Evolutionary conservation across 768 basidiomycete genomes (phyloP), one percentile per base, ranked within the genome.

Genomic region (Xerocomus spinulosus): DNA sequence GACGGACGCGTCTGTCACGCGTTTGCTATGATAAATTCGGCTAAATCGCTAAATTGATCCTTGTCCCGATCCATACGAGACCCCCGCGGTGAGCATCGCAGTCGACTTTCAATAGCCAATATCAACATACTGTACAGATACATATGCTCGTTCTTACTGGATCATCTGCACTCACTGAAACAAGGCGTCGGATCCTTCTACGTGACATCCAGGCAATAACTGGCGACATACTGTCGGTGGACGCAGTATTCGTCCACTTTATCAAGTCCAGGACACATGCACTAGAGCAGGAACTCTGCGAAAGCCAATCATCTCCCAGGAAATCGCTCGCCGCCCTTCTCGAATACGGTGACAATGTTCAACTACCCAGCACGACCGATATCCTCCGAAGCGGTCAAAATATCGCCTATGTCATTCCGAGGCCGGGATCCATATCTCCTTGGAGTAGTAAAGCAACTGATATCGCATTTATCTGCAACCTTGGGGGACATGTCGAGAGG

Each of bases 381-480:
- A 60, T 66, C 23, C 58, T 72, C 42, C 59, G 61, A 15, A 61
- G 62, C 9, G 54, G 52, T 35, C 49, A 56, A 23, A 78, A 80
- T 41, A 70, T 83, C 10, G 69, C 82, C 34, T 95, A 82, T 63
- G 82, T 96, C 33, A 70, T 87, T 6, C 94, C 94, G 10, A 73
- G 94, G 49, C 76, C 82, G 8, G 94, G 95, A 4, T 93, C 94
- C 4, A 86, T 98, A 59, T 97, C 95, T 4, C 94, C 96, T 2
- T 99, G 96, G 96, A 97, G 95, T 5, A 95, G 90, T 68, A 99
- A 99, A 70, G 95, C 96, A 2, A 97, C 95, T 0, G 94, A 99
- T 64, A 98, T 99, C 46, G 80, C 94, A 18, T 71, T 70, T 9
- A 80, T 97, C 44, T 99, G 96, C 71, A 85, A 85, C 44, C 82